phyloP scores from a whole-genome alignment of 805 yeast species.

The Phaffomyces opuntiae region DNA sequence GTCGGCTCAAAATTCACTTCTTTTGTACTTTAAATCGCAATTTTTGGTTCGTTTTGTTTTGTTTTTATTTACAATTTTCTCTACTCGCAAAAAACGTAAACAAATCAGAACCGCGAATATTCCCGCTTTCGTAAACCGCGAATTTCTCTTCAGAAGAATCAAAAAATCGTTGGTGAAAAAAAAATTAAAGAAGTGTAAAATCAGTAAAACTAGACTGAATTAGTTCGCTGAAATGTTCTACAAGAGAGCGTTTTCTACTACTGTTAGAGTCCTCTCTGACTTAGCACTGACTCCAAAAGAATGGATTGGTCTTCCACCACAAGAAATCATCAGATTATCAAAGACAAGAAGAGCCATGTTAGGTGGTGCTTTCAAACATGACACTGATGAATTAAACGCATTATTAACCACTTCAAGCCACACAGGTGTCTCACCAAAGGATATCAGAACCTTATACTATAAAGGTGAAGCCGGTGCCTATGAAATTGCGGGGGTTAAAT shows the following conservation, averaged over 20 bases:
- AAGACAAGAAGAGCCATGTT: conserved; percentile 48
- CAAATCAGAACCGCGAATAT: neutral
- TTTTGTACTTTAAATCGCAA: neutral
- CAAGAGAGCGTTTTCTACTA: conserved; percentile 13
- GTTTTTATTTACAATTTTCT: too few relatives aligned
- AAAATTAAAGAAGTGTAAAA: too few relatives aligned
- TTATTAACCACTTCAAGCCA: conserved; percentile 40
- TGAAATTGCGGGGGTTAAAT: conserved; percentile 26
- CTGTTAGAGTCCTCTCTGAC: conserved; percentile 3
- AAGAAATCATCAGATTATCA: conserved; percentile 53
- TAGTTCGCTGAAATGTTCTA: neutral
- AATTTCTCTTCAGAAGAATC: neutral
- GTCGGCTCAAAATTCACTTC: neutral
- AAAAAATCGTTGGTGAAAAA: neutral
- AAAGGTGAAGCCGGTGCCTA: conserved; percentile 37
- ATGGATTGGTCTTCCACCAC: conserved; percentile 66
- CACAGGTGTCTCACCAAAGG: conserved; percentile 31
- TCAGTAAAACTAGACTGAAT: too few relatives aligned
- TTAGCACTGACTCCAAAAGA: conserved; percentile 55
- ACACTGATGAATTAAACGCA: conserved; percentile 49
- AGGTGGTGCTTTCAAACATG: conserved; percentile 44
- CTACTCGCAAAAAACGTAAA: neutral
- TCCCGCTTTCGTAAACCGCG: neutral
- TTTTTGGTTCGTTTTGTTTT: too few relatives aligned
- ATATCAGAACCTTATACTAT: conserved; percentile 31